A percentile compares a stretch with the other conserved stretches of the same genome.
These are phyloP conservation scores for Onygenales sp. DNA, from an alignment of 2,329 filamentous ascomycete species.

Conservation along the genomic window DNA sequence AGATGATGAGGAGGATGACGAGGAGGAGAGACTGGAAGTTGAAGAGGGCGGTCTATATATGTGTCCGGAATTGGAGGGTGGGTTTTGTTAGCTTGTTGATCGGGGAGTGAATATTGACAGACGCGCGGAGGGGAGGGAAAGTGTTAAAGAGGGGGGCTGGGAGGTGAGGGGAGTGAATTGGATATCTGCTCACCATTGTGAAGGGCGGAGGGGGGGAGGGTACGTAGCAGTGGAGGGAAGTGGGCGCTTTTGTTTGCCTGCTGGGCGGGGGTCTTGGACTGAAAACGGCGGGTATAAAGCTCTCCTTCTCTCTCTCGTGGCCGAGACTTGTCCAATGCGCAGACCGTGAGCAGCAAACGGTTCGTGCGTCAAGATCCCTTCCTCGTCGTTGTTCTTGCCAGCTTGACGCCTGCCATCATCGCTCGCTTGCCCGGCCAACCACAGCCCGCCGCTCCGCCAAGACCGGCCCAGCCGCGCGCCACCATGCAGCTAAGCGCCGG, in stretches of 20 bases:
- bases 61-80: background rate
- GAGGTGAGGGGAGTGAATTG: too few species aligned
- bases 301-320: background rate
- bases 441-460: background rate
- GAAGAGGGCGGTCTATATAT: slow-evolving; percentile 77
- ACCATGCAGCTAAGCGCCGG: background rate
- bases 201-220: too few species aligned
- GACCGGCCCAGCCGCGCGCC: background rate
- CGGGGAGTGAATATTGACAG: background rate
- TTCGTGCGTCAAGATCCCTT: too few species aligned
- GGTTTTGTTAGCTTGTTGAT: background rate
- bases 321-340: background rate
- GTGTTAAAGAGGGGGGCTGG: too few species aligned
- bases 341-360: background rate
- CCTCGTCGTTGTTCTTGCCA: too few species aligned
- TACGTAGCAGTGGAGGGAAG: too few species aligned
- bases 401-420: background rate
- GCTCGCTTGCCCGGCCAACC: background rate
- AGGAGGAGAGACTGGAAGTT: slow-evolving; percentile 96
- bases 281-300: background rate
- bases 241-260: too few species aligned
- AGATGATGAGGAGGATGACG: slow-evolving; percentile 89
- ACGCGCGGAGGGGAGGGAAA: background rate
- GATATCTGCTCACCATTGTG: too few species aligned
- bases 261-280: too few species aligned